These are phyloP conservation scores for Rhizoclosmatium globosum DNA, from an alignment of 192 early-diverging fungal species.

Conservation along the genomic window DNA sequence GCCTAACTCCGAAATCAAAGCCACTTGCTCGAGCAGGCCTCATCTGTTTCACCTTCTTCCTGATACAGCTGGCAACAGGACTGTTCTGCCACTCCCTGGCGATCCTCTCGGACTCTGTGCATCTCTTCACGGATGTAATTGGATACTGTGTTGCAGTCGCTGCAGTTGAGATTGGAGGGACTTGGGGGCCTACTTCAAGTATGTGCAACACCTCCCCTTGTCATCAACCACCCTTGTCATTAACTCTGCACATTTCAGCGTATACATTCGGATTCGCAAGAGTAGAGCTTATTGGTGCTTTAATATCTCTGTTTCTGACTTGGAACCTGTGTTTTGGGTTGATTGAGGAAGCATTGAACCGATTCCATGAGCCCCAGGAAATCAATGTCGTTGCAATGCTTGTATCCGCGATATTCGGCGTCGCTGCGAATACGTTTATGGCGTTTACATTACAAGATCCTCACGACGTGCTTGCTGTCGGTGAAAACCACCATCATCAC, in stretches of 20 bases:
- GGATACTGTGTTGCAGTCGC: slow-evolving; percentile 43
- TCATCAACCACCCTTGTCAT: too few relatives aligned
- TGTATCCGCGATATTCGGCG: slow-evolving; percentile 67
- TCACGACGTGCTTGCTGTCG: background rate
- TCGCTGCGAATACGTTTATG: slow-evolving; percentile 73
- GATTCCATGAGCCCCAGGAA: slow-evolving; percentile 63
- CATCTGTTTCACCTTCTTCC: slow-evolving; percentile 66
- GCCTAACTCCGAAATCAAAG: too few relatives aligned
- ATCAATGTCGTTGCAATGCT: slow-evolving; percentile 77
- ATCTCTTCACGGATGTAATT: slow-evolving; percentile 84
- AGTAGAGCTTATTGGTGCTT: slow-evolving; percentile 78
- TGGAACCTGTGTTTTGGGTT: slow-evolving; percentile 57
- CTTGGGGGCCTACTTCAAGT: background rate
- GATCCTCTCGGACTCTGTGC: slow-evolving; percentile 86
- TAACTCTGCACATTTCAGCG: background rate
- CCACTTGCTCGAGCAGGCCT: slow-evolving; percentile 66
- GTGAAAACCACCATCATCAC: slow-evolving; percentile 44
- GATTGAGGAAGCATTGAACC: slow-evolving; percentile 70
- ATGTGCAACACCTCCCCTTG: background rate
- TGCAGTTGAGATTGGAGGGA: slow-evolving; percentile 26
- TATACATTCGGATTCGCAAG: slow-evolving; percentile 73
- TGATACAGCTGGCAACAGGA: slow-evolving; percentile 80
- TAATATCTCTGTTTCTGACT: slow-evolving; percentile 74
- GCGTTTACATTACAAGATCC: slow-evolving; percentile 24
- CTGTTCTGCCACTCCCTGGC: slow-evolving; percentile 77